Conservation (phyloP, 805 yeast species). For the Saturnispora bothae region DNA sequence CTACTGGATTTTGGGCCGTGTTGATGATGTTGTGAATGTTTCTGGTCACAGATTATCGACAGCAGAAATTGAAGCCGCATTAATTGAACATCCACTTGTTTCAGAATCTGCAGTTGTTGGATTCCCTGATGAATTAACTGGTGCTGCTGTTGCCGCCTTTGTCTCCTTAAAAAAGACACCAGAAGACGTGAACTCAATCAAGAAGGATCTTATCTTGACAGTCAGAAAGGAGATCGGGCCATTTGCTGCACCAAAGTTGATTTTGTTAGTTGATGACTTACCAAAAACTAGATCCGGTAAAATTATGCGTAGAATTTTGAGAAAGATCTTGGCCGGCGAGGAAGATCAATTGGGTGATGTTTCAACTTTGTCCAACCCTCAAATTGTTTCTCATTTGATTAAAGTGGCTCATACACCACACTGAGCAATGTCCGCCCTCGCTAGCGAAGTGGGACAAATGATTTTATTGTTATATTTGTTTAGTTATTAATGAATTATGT, state of each 20-base stretch:
- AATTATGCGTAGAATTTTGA: slow-evolving; percentile 77
- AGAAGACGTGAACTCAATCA: slow-evolving; percentile 42
- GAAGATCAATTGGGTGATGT: slow-evolving; percentile 76
- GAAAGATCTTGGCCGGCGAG: slow-evolving; percentile 66
- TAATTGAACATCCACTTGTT: slow-evolving; percentile 59
- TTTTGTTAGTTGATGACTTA: slow-evolving; percentile 62
- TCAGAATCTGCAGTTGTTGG: slow-evolving; percentile 82
- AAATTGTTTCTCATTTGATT: slow-evolving; percentile 57
- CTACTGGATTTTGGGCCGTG: slow-evolving; percentile 80
- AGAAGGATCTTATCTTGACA: slow-evolving; percentile 54
- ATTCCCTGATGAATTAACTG: slow-evolving; percentile 71
- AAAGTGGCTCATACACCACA: slow-evolving; percentile 33
- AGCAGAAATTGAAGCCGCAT: slow-evolving; percentile 78
- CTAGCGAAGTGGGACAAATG: too few relatives aligned
- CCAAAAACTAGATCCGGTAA: slow-evolving; percentile 84
- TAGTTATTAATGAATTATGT: too few relatives aligned
- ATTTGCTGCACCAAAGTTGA: slow-evolving; percentile 74
- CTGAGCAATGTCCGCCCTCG: too few relatives aligned
- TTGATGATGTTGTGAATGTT: slow-evolving; percentile 81
- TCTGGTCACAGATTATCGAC: slow-evolving; percentile 84
- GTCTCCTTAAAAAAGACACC: slow-evolving; percentile 52
- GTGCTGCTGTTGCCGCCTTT: slow-evolving; percentile 78
- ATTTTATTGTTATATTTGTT: too few relatives aligned
- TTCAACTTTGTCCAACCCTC: slow-evolving; percentile 68
- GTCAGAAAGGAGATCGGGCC: slow-evolving; percentile 79